Evolutionary conservation across 352 stramenopile genomes (phyloP).

Genomic region (Globisporangium carolinianum): DNA sequence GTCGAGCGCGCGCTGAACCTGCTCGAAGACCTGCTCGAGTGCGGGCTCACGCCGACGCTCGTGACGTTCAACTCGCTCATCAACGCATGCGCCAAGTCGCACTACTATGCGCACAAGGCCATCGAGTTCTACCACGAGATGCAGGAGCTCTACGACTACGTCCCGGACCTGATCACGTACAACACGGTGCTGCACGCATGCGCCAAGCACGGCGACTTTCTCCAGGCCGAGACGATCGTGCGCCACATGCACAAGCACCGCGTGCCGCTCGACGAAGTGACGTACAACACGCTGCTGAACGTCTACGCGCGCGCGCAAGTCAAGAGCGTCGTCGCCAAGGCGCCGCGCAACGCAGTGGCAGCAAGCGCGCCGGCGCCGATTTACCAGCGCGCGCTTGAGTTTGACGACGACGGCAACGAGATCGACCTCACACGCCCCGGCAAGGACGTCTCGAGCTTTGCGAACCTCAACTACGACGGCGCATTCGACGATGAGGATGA

Average conservation of each 20-base stretch:
- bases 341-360: slow-evolving; percentile 47
- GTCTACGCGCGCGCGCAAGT: slow-evolving; percentile 76
- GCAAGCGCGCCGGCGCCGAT: slow-evolving; percentile 31
- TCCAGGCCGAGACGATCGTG: slow-evolving; percentile 70
- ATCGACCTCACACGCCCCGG: slow-evolving; percentile 66
- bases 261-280: slow-evolving; percentile 57
- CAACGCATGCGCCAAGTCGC: slow-evolving; percentile 74
- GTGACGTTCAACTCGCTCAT: slow-evolving; percentile 81
- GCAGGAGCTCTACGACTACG: slow-evolving; percentile 83
- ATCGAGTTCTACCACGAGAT: slow-evolving; percentile 84
- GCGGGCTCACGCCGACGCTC: slow-evolving; percentile 51
- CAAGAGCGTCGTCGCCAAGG: slow-evolving; percentile 54
- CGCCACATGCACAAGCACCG: slow-evolving; percentile 62
- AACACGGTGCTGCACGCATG: slow-evolving; percentile 72
- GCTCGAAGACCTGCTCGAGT: slow-evolving; percentile 69
- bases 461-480: slow-evolving; percentile 67
- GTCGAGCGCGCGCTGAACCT: slow-evolving; percentile 73
- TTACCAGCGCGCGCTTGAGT: slow-evolving; percentile 67
- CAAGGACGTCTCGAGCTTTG: slow-evolving; percentile 45
- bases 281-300: slow-evolving; percentile 73
- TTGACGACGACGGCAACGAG: slow-evolving; percentile 62
- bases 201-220: slow-evolving; percentile 68
- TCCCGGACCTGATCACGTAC: slow-evolving; percentile 71
- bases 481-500: slow-evolving; percentile 48
- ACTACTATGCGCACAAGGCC: slow-evolving; percentile 81